Base-by-base conservation (phyloP, 2,329 filamentous ascomycete genomes). In the Ophiostoma populinum region DNA sequence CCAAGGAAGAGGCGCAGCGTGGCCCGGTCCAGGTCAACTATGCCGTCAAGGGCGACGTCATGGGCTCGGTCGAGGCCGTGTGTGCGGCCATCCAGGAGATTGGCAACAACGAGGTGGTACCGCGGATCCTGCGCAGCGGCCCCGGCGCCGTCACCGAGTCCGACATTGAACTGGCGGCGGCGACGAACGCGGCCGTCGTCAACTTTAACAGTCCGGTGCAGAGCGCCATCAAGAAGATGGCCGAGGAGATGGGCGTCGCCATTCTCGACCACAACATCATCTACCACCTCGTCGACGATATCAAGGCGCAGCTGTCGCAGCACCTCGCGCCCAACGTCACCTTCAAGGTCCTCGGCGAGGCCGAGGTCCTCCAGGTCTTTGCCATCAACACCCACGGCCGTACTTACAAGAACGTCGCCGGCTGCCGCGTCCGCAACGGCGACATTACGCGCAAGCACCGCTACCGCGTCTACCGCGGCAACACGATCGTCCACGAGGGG, bases 61-160 rank as follows among this genome's bases (percentile, higher is more conserved):
- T 79, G 41, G 90, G 90, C 24, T 95, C 87, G 0, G 85, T 86
- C 1, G 90, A 98, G 59, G 90, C 90, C 3, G 79, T 95, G 3
- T 65, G 75, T 40, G 77, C 81, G 32, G 76, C 78, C 7, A 66
- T 98, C 39, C 61, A 74, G 41, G 72, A 77, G 40, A 64, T 94
- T 42, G 85, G 86, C 43, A 93, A 79, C 57, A 75, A 83, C 46
- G 83, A 95, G 51, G 76, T 94, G 25, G 70, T 64, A 21, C 70
- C 86, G 11, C 71, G 74, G 38, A 65, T 98, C 39, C 68, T 98
- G 24, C 74, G 79, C 16, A 77, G 79, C 4, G 72, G 67, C 2
- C 79, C 90, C 2, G 92, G 90, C 2, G 64, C 75, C 17, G 67
- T 95, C 27, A 72, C 69, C 22, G 82, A 94, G 56, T 92, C 75